Evolutionary conservation across 345 rosid genomes (phyloP), one percentile per base, ranked within the genome.

Genomic region (Combretum micranthum): DNA sequence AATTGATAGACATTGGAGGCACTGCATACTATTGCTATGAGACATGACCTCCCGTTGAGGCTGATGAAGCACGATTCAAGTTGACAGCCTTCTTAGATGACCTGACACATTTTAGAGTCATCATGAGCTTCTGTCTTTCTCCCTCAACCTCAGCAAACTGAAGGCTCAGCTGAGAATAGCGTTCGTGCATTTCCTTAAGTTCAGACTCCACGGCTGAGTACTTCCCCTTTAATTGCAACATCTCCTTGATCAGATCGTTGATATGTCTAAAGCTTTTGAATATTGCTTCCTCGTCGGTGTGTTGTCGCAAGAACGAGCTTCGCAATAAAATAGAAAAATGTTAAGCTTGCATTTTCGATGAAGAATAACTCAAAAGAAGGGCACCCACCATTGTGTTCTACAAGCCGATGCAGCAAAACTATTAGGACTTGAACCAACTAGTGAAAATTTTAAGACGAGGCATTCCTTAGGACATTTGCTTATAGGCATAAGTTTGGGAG

Each of bases 101-200:
- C 45, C 97, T 80, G 20, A 83, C 81, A 63, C 78, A 89, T 82
- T 93, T 93, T 52, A 93, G 84, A 23, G 96, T 89, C 99, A 85
- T 93, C 90, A 76, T 75, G 49, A 93, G 97, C 73, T 93, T 93
- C 70, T 93, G 99, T 57, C 97, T 85, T 67, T 93, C 99, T 12
- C 99, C 99, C 76, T 93, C 97, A 54, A 89, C 91, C 82, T 93
- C 99, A 7, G 99, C 97, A 71, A 93, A 89, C 50, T 87, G 89
- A 62, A 93, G 97, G 73, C 99, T 93, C 56, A 93, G 72, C 75
- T 87, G 85, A 60, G 97, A 93, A 75, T 89, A 89, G 43, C 97
- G 87, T 39, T 83, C 86, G 18, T 89, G 99, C 96, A 93, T 93
- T 57, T 93, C 99, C 70, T 69, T 83, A 19, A 93, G 89, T 71